Evolutionary conservation across 805 yeast genomes (phyloP).

Genomic region (Zygosaccharomyces bailii): DNA sequence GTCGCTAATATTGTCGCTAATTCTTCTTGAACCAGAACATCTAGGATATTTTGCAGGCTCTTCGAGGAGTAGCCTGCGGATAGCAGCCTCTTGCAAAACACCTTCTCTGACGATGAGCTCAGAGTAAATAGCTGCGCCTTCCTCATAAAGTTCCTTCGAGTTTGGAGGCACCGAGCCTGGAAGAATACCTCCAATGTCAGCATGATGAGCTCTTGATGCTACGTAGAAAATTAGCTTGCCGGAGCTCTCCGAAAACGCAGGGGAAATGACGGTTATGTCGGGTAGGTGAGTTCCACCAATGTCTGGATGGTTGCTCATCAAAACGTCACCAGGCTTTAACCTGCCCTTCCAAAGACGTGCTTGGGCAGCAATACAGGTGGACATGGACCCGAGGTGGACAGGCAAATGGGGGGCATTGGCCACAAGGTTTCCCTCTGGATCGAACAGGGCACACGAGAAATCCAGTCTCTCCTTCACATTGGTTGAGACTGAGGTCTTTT

Average conservation of each 20-base stretch:
- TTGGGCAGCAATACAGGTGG: constrained; percentile 69
- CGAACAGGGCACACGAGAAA: constrained; percentile 81
- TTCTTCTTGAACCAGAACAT: constrained; percentile 83
- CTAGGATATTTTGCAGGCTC: constrained; percentile 82
- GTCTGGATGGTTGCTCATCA: constrained; percentile 77
- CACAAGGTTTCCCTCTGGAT: constrained; percentile 69
- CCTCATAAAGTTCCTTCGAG: constrained; percentile 79
- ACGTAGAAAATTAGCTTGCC: constrained; percentile 72
- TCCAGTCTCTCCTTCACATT: constrained; percentile 82
- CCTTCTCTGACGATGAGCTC: constrained; percentile 72
- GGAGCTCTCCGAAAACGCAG: constrained; percentile 60
- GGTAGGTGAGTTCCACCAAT: constrained; percentile 87
- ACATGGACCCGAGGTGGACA: constrained; percentile 84
- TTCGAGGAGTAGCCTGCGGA: constrained; percentile 56
- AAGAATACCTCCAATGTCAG: constrained; percentile 88
- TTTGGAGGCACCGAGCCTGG: constrained; percentile 97
- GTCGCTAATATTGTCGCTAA: constrained; percentile 81
- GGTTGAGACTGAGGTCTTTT: constrained; percentile 76
- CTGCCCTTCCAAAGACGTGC: constrained; percentile 61
- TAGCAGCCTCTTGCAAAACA: constrained; percentile 67
- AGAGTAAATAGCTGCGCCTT: constrained; percentile 84
- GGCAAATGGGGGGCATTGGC: constrained; percentile 91
- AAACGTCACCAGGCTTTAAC: constrained; percentile 67
- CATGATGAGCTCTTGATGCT: constrained; percentile 94
- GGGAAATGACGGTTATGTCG: constrained; percentile 89